phyloP scores from a whole-genome alignment of 257 asterid genomes.

The Jaltomata sinuosa region DNA sequence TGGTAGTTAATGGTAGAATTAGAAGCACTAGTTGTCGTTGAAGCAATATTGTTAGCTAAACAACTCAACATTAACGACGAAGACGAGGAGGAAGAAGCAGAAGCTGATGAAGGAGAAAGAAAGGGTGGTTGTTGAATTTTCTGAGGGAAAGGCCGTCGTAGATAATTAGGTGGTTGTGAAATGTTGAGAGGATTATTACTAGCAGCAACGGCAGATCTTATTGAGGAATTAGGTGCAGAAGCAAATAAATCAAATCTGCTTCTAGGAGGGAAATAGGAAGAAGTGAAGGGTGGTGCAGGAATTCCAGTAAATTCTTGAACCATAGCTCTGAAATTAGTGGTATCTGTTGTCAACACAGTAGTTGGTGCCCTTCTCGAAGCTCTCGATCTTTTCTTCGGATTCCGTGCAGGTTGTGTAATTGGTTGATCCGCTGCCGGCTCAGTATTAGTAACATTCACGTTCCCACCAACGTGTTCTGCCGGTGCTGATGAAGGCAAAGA shows the following conservation, averaged over 20 bases:
- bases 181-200: slow-evolving; percentile 14
- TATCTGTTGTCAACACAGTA: slow-evolving; percentile 72
- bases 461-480: not conserved
- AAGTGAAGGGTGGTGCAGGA: slow-evolving; percentile 62
- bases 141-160: slow-evolving; percentile 48
- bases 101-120: slow-evolving; percentile 10
- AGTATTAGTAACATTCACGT: not conserved
- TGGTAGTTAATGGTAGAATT: slow-evolving; percentile 15
- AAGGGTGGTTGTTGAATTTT: slow-evolving; percentile 30
- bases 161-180: slow-evolving; percentile 26
- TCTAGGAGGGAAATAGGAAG: slow-evolving; percentile 22
- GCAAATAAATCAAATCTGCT: slow-evolving; percentile 44
- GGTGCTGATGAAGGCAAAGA: not conserved
- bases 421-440: not conserved
- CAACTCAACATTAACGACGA: not conserved
- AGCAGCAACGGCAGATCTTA: slow-evolving; percentile 14
- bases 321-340: slow-evolving; percentile 85
- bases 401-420: slow-evolving; percentile 7
- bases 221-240: slow-evolving; percentile 5
- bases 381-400: slow-evolving; percentile 67
- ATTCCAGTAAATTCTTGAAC: slow-evolving; percentile 91
- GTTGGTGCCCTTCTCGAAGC: slow-evolving; percentile 95
- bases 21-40: not conserved
- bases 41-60: not conserved
- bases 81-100: slow-evolving; percentile 6